Evolutionary conservation across 768 basidiomycete species (phyloP).

Genomic region (Leccinum ochraceum): DNA sequence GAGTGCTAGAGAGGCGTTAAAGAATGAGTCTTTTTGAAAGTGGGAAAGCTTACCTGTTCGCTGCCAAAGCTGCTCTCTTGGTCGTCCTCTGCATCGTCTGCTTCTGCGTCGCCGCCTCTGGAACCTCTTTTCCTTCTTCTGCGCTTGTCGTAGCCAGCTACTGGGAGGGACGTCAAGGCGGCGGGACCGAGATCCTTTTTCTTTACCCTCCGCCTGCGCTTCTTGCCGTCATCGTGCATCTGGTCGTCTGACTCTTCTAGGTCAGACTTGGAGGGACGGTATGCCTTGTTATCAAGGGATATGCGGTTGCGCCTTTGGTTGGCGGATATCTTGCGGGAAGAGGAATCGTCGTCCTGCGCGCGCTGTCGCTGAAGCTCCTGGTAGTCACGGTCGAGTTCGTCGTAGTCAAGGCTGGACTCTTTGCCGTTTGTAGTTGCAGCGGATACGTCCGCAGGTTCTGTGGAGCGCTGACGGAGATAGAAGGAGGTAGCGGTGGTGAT

Average conservation of each 20-base stretch:
- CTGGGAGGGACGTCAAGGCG: conserved; percentile 65
- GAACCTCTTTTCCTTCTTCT: conserved; percentile 52
- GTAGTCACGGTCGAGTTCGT: conserved; percentile 70
- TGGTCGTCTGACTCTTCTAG: conserved; percentile 66
- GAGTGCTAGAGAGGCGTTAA: conserved; percentile 22
- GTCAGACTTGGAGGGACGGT: conserved; percentile 66
- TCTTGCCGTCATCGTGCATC: conserved; percentile 52
- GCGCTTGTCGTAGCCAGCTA: conserved; percentile 63
- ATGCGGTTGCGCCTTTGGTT: conserved; percentile 59
- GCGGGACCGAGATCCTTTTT: conserved; percentile 55
- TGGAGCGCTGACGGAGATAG: conserved; percentile 63
- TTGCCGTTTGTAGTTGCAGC: conserved; percentile 41
- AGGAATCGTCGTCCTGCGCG: conserved; percentile 21
- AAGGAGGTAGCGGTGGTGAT: conserved; percentile 55
- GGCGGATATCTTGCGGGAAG: conserved; percentile 36
- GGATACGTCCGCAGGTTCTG: conserved; percentile 48
- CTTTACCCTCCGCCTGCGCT: conserved; percentile 50
- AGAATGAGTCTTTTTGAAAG: conserved; percentile 20
- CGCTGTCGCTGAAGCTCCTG: conserved; percentile 38
- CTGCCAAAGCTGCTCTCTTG: conserved; percentile 39
- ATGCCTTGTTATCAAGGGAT: conserved; percentile 80
- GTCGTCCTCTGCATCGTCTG: conserved; percentile 48
- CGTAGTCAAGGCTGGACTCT: conserved; percentile 72
- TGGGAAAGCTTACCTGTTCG: conserved; percentile 42
- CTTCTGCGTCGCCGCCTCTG: conserved; percentile 41